Evolutionary conservation across 805 yeast genomes (phyloP), one percentile per base, ranked within the genome.

Genomic region (Starmerella cellae): DNA sequence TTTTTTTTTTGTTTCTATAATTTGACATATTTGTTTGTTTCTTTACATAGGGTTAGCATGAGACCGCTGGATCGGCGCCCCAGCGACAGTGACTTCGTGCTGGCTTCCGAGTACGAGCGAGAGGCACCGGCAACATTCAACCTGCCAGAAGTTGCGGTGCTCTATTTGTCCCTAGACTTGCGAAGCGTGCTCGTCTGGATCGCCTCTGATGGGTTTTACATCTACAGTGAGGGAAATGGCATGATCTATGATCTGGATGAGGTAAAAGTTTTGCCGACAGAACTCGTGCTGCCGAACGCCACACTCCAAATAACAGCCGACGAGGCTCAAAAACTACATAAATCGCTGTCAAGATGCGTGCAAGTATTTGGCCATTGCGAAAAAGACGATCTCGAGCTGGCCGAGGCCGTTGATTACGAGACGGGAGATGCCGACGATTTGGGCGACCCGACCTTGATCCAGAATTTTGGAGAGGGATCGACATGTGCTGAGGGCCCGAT

Each of bases 121-220:
- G 51, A 51, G 18, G 56, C 63, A 1, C 64, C 64, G 8, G 61
- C 56, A 11, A 42, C 53, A 8, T 60, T 53, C 38, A 55, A 62
- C 4, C 49, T 60, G 20, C 61, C 59, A 14, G 63, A 60, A 32
- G 42, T 47, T 14, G 61, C 62, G 2, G 56, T 60, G 27, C 49
- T 60, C 19, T 53, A 53, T 39, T 38, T 30, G 9, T 18, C 47
- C 42, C 28, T 23, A 9, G 17, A 14, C 11, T 3, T 13, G 19
- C 26, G 5, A 27, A 14, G 22, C 17, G 16, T 46, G 43, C 13
- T 44, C 39, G 26, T 55, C 3, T 54, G 53, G 48, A 45, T 60
- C 20, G 44, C 59, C 2, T 51, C 59, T 9, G 46, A 55, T 24
- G 55, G 52, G 8, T 33, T 60, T 22, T 38, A 46, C 16, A 19